phyloP scores from a whole-genome alignment of 2,329 filamentous ascomycete genomes.

The Fusarium cicatricum region DNA sequence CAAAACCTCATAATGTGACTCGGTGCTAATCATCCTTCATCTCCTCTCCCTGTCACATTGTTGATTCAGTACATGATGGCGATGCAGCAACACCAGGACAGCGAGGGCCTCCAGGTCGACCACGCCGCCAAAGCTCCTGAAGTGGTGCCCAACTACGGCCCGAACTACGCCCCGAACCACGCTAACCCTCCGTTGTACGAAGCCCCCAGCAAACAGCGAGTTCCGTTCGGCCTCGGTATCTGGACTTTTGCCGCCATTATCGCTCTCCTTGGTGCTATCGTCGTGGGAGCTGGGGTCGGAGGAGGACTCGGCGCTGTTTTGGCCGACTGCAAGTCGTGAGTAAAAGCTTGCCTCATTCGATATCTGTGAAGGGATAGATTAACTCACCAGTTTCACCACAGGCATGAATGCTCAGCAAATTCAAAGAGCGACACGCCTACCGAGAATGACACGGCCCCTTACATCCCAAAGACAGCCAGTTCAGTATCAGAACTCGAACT shows the following conservation, averaged over 20 bases:
- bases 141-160: conserved; percentile 3
- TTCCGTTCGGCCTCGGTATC: conserved; percentile 28
- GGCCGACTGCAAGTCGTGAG: conserved; percentile 25
- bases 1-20: background rate
- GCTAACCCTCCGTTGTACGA: conserved; percentile 18
- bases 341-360: fast-evolving
- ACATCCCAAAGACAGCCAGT: conserved; percentile 14
- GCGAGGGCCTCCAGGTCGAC: conserved; percentile 31
- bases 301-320: conserved; percentile 29
- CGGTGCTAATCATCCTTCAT: background rate
- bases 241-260: conserved; percentile 29
- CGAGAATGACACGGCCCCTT: conserved; percentile 18
- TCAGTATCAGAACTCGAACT: conserved; percentile 6
- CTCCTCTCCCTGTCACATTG: background rate
- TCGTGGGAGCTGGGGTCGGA: conserved; percentile 28
- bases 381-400: background rate
- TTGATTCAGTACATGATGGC: background rate
- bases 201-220: background rate
- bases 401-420: too few species aligned
- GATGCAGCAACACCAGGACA: conserved; percentile 28
- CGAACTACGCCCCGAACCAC: conserved; percentile 11
- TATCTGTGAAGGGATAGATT: too few species aligned
- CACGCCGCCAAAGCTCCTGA: conserved; percentile 27
- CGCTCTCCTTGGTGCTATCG: conserved; percentile 22
- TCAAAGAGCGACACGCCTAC: conserved; percentile 6